A percentile compares a stretch with the other conserved stretches of the same genome.
These are phyloP conservation scores for Stylosanthes scabra DNA, from an alignment of 331 rosid genomes.

Conservation along the genomic window DNA sequence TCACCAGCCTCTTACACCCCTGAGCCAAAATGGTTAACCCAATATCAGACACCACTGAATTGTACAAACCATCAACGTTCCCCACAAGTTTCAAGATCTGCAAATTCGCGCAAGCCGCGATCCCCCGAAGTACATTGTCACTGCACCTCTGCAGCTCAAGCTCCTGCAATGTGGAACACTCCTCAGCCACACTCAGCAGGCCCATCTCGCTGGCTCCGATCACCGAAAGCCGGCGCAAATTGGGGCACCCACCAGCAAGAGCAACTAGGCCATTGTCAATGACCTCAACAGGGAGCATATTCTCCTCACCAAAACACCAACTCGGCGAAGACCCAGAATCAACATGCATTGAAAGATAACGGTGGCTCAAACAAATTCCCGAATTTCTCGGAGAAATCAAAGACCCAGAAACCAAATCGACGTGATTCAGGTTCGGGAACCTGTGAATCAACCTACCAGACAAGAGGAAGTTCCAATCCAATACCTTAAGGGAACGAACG, in stretches of 20 bases:
- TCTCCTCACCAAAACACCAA: slow-evolving; percentile 55
- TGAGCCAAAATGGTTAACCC: slow-evolving; percentile 95
- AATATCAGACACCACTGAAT: slow-evolving; percentile 80
- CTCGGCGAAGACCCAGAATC: slow-evolving; percentile 52
- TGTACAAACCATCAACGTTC: slow-evolving; percentile 66
- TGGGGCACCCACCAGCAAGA: slow-evolving; percentile 80
- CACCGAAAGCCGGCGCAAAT: slow-evolving; percentile 67
- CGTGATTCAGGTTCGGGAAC: slow-evolving; percentile 81
- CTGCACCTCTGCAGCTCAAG: slow-evolving; percentile 80
- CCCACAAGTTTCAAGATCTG: slow-evolving; percentile 88
- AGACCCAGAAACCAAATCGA: slow-evolving; percentile 70
- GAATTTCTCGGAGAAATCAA: slow-evolving; percentile 55
- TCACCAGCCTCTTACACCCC: slow-evolving; percentile 87
- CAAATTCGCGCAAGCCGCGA: slow-evolving; percentile 78
- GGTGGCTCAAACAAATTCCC: slow-evolving; percentile 57
- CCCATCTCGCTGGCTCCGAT: slow-evolving; percentile 86
- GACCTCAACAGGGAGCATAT: slow-evolving; percentile 66
- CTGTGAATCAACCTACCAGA: slow-evolving; percentile 83
- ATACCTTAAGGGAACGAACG: slow-evolving; percentile 61
- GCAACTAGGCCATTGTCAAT: slow-evolving; percentile 73
- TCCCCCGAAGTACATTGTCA: slow-evolving; percentile 79
- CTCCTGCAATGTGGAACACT: slow-evolving; percentile 80
- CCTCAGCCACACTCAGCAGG: slow-evolving; percentile 74
- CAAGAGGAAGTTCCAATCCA: slow-evolving; percentile 78
- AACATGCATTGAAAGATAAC: slow-evolving; percentile 50